Evolutionary conservation across 2,329 filamentous ascomycete species (phyloP).

Genomic region (Penicillium sp.): DNA sequence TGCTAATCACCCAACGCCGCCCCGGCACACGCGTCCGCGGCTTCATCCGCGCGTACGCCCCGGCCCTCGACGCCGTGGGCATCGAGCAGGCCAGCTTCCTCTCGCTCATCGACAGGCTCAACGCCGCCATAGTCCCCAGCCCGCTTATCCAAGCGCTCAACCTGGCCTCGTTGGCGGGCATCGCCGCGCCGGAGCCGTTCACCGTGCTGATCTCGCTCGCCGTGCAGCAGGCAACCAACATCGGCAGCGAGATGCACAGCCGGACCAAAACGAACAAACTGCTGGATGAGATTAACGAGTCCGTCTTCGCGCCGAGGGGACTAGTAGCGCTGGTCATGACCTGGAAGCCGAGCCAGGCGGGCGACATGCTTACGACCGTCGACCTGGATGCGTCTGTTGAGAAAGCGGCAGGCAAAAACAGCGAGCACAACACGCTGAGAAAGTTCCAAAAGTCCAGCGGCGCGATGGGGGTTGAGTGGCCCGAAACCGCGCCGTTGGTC

Average conservation of each 20-base stretch:
- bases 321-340: slow-evolving; percentile 54
- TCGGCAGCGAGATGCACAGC: slow-evolving; percentile 5
- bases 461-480: slow-evolving; percentile 36
- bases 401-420: background rate
- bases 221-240: background rate
- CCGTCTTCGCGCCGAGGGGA: slow-evolving; percentile 55
- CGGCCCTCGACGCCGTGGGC: slow-evolving; percentile 29
- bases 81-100: slow-evolving; percentile 34
- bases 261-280: slow-evolving; percentile 47
- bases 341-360: slow-evolving; percentile 41
- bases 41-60: slow-evolving; percentile 38
- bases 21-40: slow-evolving; percentile 31
- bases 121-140: background rate
- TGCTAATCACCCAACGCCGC: slow-evolving; percentile 36
- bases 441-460: slow-evolving; percentile 36
- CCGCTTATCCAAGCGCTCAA: background rate
- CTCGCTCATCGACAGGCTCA: slow-evolving; percentile 31
- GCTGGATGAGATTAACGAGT: slow-evolving; percentile 53
- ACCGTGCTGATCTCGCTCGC: background rate
- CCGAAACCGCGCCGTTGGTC: slow-evolving; percentile 46
- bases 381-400: slow-evolving; percentile 30
- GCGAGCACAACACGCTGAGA: slow-evolving; percentile 22
- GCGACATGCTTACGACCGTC: slow-evolving; percentile 20
- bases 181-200: background rate
- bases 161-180: background rate